Base-by-base conservation (phyloP, 805 yeast genomes). In the Ogataea thermomethanolica region DNA sequence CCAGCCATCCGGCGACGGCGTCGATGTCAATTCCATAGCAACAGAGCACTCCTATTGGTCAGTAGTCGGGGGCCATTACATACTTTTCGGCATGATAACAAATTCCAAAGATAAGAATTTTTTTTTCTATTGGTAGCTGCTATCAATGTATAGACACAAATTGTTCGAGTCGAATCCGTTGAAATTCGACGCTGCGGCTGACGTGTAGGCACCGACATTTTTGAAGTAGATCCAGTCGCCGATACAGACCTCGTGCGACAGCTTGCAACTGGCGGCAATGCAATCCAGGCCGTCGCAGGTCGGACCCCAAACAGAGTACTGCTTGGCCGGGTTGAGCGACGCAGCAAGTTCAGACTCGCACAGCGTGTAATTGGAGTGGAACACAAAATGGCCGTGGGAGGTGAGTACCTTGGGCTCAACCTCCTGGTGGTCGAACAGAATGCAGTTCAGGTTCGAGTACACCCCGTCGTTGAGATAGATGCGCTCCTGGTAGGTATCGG, bases 221-320 rank as follows among this genome's bases (percentile, higher is more conserved):
- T 81, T 71, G 66, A 91, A 90, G 63, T 80, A 87, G 42, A 91
- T 59, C 98, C 98, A 91, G 61, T 91, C 98, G 7, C 97, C 98
- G 30, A 84, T 82, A 14, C 70, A 68, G 31, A 88, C 79, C 28
- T 79, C 78, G 39, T 74, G 70, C 13, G 80, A 70, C 54, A 91
- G 69, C 25, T 51, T 53, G 44, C 78, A 67, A 26, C 67, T 69
- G 33, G 69, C 61, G 13, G 84, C 61, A 43, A 91, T 78, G 61
- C 95, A 84, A 62, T 91, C 99, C 48, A 91, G 71, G 3, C 97
- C 97, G 65, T 91, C 99, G 67, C 99, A 91, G 13, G 98, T 91
- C 32, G 98, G 99, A 5, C 99, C 99, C 99, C 99, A 91, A 45
- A 93, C 73, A 3, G 95, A 85, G 38, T 75, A 82, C 27, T 47